These are phyloP conservation scores for Coemansia furcata DNA, from an alignment of 192 early-diverging fungal species.

Conservation along the genomic window DNA sequence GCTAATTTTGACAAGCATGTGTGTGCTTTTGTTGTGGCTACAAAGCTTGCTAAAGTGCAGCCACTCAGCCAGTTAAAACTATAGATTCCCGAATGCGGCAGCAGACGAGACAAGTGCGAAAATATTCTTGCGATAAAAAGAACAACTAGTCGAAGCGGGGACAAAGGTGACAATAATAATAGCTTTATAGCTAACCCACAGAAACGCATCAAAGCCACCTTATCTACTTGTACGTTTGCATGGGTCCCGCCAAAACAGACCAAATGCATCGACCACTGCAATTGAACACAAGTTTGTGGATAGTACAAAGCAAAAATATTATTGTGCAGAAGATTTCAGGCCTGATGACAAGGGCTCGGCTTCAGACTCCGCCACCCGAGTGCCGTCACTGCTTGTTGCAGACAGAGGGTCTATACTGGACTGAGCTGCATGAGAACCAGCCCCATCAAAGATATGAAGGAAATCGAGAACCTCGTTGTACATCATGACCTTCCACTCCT, in stretches of 20 bases:
- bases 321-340: background rate
- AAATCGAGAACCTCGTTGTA: slow-evolving; percentile 80
- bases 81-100: background rate
- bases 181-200: background rate
- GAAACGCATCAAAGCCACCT: background rate
- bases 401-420: background rate
- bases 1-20: background rate
- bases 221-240: background rate
- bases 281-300: background rate
- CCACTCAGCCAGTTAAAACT: background rate
- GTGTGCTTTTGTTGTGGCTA: background rate
- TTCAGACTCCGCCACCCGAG: background rate
- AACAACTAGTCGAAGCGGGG: background rate
- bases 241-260: background rate
- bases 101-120: background rate
- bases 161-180: background rate
- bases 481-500: slow-evolving; percentile 90
- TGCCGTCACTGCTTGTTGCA: background rate
- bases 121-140: background rate
- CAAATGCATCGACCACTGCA: background rate
- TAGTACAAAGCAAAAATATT: background rate
- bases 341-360: background rate
- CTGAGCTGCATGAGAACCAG: background rate
- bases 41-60: background rate
- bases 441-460: slow-evolving; percentile 57